phyloP scores from a whole-genome alignment of 176 grass and related monocot genomes.

The Thinopyrum elongatum region DNA sequence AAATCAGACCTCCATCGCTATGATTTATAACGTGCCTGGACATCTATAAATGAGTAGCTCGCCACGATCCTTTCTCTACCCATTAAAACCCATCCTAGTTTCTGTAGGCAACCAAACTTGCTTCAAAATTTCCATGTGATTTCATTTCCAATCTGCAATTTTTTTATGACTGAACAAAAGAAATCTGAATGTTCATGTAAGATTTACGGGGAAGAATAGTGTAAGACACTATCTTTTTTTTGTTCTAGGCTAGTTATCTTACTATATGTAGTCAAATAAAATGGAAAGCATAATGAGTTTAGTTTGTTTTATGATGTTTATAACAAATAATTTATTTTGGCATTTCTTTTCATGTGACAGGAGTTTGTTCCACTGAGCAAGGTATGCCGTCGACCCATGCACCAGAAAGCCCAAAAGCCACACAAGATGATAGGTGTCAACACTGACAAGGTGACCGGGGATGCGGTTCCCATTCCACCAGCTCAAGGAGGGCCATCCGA shows the following conservation, averaged over 20 bases:
- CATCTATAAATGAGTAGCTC: neutral
- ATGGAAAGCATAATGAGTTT: neutral
- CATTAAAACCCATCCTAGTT: neutral
- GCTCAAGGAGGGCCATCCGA: conserved; percentile 22
- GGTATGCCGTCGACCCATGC: conserved; percentile 89
- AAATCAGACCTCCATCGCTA: neutral
- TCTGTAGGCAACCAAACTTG: neutral
- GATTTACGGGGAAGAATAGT: neutral
- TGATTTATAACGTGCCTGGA: neutral
- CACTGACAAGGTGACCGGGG: conserved; percentile 46
- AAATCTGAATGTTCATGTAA: neutral
- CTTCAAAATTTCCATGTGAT: neutral
- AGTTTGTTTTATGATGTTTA: neutral
- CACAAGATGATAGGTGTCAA: conserved; percentile 70
- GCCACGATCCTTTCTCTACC: neutral
- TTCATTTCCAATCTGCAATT: neutral
- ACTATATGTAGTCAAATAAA: neutral
- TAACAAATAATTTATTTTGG: neutral
- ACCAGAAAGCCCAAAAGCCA: conserved; percentile 41
- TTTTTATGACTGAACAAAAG: neutral
- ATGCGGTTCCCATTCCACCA: neutral
- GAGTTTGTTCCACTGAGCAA: conserved; percentile 95
- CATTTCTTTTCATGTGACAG: conserved; percentile 19
- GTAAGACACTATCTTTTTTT: neutral
- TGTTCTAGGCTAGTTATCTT: neutral